Conservation (phyloP, 2,329 filamentous ascomycete genomes). For the Tolypocladium cylindrosporum region DNA sequence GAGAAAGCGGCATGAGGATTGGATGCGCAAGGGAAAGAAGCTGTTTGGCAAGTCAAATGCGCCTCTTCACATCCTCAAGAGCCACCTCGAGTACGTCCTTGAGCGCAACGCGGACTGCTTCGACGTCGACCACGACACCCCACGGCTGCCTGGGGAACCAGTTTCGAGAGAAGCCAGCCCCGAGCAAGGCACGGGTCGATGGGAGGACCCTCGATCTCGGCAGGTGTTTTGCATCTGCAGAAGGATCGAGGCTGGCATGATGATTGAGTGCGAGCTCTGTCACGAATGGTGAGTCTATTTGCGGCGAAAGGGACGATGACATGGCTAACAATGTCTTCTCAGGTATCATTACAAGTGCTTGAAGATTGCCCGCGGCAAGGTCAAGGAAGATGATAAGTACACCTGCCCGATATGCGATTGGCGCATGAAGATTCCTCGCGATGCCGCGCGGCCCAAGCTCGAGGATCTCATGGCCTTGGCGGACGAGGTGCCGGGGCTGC, state of each 20-base stretch:
- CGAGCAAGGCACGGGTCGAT: conserved; percentile 40
- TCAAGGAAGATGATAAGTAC: conserved; percentile 97
- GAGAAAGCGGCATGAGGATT: conserved; percentile 91
- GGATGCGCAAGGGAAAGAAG: conserved; percentile 98
- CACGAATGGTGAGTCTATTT: conserved; percentile 78
- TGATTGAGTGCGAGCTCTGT: conserved; percentile 98
- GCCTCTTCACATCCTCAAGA: conserved; percentile 87
- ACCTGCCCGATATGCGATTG: conserved; percentile 98
- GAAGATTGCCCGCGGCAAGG: conserved; percentile 93
- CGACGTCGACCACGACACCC: conserved; percentile 74
- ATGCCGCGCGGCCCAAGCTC: conserved; percentile 88
- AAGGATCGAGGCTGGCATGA: conserved; percentile 89
- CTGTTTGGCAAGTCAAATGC: conserved; percentile 97
- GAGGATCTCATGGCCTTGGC: conserved; percentile 81
- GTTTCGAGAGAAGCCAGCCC: conserved; percentile 70
- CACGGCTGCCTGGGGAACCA: conserved; percentile 82
- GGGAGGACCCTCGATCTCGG: conserved; percentile 50
- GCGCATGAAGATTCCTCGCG: conserved; percentile 91
- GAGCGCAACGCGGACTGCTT: conserved; percentile 88
- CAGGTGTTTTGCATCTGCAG: conserved; percentile 98
- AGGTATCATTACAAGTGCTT: conserved; percentile 98
- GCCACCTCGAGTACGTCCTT: conserved; percentile 87
- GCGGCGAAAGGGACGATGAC: neutral
- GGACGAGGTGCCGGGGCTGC: conserved; percentile 68
- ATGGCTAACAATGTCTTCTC: neutral